Conservation (phyloP, 1,284 basidiomycete genomes). For the Papiliotrema fonsecae region DNA sequence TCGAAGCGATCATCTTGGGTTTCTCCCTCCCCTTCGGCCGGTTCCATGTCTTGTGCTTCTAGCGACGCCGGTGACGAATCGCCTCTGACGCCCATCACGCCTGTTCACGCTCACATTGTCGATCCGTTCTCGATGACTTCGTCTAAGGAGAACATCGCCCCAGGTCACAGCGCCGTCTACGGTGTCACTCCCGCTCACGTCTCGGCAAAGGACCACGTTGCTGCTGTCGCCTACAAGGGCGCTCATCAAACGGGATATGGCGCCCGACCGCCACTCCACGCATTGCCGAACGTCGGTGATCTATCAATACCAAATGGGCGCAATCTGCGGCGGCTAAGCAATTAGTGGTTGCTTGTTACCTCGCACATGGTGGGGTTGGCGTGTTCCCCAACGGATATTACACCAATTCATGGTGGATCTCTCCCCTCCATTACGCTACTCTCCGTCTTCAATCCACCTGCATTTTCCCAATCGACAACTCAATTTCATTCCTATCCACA, state of each 20-base stretch:
- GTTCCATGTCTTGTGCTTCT: conserved; percentile 39
- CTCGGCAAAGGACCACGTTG: conserved; percentile 2
- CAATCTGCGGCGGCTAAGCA: not conserved
- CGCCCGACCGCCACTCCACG: not conserved
- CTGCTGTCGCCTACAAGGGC: not conserved
- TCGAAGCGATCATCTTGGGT: conserved; percentile 32
- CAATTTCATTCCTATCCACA: too few relatives aligned
- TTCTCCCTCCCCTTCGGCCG: conserved; percentile 32
- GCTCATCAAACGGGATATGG: not conserved
- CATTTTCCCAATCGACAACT: too few relatives aligned
- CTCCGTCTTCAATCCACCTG: too few relatives aligned
- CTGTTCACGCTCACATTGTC: conserved; percentile 28
- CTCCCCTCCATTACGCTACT: not conserved
- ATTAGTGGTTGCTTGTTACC: not conserved
- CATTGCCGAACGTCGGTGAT: conserved; percentile 3
- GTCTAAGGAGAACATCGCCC: conserved; percentile 45
- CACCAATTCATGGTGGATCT: not conserved
- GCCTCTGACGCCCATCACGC: conserved; percentile 46
- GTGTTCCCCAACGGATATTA: too few relatives aligned
- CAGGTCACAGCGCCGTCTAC: conserved; percentile 14
- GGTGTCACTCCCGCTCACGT: conserved; percentile 12
- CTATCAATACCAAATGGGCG: conserved; percentile 4
- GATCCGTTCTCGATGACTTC: conserved; percentile 24
- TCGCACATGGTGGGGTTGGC: too few relatives aligned
- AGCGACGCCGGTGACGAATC: conserved; percentile 46